Percentiles rank a stretch among this genome's conserved stretches.
Conservation (phyloP, 169 alveolate species). For the Eimeria tenella region DNA sequence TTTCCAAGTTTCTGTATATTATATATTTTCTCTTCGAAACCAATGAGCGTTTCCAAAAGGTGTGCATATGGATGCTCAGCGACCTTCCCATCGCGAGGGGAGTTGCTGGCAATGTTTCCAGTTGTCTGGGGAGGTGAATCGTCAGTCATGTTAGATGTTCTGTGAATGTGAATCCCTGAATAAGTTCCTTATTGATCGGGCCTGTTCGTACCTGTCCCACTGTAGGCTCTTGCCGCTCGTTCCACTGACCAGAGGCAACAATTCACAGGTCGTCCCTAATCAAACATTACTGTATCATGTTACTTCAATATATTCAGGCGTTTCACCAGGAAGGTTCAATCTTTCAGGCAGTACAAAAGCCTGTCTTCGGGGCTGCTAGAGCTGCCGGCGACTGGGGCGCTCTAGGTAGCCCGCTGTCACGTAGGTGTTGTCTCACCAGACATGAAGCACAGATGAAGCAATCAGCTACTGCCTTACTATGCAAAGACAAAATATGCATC, state of each 20-base stretch:
- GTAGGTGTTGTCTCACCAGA: too few relatives aligned
- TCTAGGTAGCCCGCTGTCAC: too few relatives aligned
- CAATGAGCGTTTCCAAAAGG: slow-evolving; percentile 39
- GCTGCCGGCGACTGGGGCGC: slow-evolving; percentile 12
- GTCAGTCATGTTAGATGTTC: not conserved
- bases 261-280: not conserved
- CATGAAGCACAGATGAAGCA: too few relatives aligned
- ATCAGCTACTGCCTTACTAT: too few relatives aligned
- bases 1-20: slow-evolving; percentile 35
- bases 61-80: slow-evolving; percentile 39
- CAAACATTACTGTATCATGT: too few relatives aligned
- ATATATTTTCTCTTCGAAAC: slow-evolving; percentile 46
- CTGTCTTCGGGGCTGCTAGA: slow-evolving; percentile 9
- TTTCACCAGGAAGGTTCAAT: too few relatives aligned
- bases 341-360: not conserved
- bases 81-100: not conserved
- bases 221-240: not conserved
- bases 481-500: too few relatives aligned
- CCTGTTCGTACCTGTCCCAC: not conserved
- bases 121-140: not conserved
- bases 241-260: not conserved
- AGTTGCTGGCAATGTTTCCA: not conserved
- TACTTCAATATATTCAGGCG: too few relatives aligned
- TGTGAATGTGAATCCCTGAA: not conserved
- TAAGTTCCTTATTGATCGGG: not conserved